These are phyloP conservation scores for Guyanaporus albipodus DNA, from an alignment of 768 basidiomycete genomes.

Conservation along the genomic window DNA sequence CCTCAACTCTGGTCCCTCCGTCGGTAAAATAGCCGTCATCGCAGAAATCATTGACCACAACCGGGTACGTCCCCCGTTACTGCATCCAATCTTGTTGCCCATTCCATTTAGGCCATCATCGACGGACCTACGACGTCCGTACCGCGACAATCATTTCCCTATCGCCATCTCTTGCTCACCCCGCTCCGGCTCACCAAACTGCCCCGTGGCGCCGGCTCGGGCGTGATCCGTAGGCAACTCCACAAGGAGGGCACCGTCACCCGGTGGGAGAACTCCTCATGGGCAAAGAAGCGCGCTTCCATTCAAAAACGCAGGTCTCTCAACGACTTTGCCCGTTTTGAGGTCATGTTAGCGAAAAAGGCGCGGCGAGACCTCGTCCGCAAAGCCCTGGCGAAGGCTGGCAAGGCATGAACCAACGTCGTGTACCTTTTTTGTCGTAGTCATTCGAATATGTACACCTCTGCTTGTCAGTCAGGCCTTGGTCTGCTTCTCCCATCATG, in stretches of 20 bases:
- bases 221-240: conserved; percentile 77
- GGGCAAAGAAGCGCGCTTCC: conserved; percentile 85
- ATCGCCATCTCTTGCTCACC: conserved; percentile 90
- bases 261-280: conserved; percentile 86
- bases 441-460: conserved; percentile 5
- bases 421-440: background rate
- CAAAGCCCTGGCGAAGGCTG: conserved; percentile 59
- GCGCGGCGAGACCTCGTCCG: conserved; percentile 72
- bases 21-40: conserved; percentile 92
- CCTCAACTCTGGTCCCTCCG: conserved; percentile 80
- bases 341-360: conserved; percentile 87
- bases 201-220: conserved; percentile 81
- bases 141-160: conserved; percentile 87
- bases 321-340: conserved; percentile 91
- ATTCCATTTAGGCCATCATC: conserved; percentile 71
- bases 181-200: conserved; percentile 77
- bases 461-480: no score
- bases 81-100: background rate
- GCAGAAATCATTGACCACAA: conserved; percentile 99
- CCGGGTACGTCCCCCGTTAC: conserved; percentile 51
- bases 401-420: conserved; percentile 16
- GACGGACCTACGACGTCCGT: conserved; percentile 92
- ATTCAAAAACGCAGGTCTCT: conserved; percentile 67
- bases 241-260: conserved; percentile 80
- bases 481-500: no score